A percentile compares a stretch with the other conserved stretches of the same genome.
Evolutionary conservation across 163 green algal genomes (phyloP).

Genomic region (Chloromonas sp.): DNA sequence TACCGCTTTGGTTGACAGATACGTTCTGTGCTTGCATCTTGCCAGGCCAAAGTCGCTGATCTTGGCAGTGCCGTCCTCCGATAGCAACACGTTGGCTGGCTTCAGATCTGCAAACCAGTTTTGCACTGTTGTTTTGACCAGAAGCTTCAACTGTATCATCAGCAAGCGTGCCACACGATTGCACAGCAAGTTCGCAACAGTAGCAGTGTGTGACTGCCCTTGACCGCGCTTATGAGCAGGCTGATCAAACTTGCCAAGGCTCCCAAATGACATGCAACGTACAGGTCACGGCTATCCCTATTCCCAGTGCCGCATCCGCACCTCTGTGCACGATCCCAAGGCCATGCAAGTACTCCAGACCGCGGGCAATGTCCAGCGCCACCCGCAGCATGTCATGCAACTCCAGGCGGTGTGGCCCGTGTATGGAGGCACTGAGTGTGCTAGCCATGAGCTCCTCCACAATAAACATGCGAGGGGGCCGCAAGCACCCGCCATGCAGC

Average conservation of each 20-base stretch:
- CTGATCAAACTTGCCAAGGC: too few species aligned
- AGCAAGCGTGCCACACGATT: not conserved
- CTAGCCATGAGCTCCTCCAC: constrained; percentile 42
- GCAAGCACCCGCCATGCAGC: constrained; percentile 42
- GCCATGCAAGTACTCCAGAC: constrained; percentile 40
- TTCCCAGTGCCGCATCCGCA: not conserved
- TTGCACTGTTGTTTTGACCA: not conserved
- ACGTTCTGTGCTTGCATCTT: constrained; percentile 27
- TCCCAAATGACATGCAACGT: too few species aligned
- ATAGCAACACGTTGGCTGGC: constrained; percentile 53
- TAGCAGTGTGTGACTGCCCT: not conserved
- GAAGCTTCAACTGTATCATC: not conserved
- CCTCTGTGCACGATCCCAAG: constrained; percentile 13
- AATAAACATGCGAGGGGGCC: constrained; percentile 38
- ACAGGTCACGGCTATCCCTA: too few species aligned
- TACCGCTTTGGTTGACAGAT: constrained; percentile 28
- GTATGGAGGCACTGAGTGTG: constrained; percentile 31
- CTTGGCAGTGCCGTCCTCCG: constrained; percentile 36
- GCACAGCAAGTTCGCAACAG: not conserved
- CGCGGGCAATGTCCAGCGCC: constrained; percentile 31
- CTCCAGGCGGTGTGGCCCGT: constrained; percentile 14
- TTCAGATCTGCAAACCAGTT: constrained; percentile 25
- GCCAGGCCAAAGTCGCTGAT: constrained; percentile 51
- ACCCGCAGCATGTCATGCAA: constrained; percentile 16
- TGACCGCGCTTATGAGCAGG: too few species aligned